phyloP scores from a whole-genome alignment of 2,329 filamentous ascomycete genomes.

The Rhytidhysteron rufulum region DNA sequence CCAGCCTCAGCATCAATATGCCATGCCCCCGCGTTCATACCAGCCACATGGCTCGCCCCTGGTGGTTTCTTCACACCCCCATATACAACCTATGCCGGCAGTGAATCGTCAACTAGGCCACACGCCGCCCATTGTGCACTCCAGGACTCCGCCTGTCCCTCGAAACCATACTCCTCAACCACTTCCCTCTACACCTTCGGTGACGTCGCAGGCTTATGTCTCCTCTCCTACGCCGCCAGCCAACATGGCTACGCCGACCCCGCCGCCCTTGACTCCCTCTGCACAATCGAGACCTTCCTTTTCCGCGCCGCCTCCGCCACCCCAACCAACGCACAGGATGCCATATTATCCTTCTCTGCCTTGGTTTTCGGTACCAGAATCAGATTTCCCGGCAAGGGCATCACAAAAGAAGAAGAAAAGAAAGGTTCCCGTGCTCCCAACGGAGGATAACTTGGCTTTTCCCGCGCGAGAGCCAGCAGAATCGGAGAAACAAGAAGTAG shows the following conservation, averaged over 20 bases:
- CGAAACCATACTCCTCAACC: constrained; percentile 29
- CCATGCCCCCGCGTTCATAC: constrained; percentile 36
- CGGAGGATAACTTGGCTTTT: constrained; percentile 45
- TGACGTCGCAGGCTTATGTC: constrained; percentile 28
- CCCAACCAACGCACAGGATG: constrained; percentile 27
- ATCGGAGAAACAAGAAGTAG: constrained; percentile 18
- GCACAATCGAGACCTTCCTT: constrained; percentile 20
- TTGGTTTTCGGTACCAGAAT: constrained; percentile 56
- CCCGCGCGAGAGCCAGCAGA: constrained; percentile 44
- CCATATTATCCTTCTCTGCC: constrained; percentile 54
- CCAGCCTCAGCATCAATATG: constrained; percentile 37
- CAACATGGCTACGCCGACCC: constrained; percentile 24
- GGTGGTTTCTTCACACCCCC: constrained; percentile 44
- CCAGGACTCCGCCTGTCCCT: constrained; percentile 30
- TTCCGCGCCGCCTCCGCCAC: constrained; percentile 10
- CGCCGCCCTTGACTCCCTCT: constrained; percentile 21
- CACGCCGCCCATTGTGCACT: constrained; percentile 35
- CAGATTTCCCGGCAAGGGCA: constrained; percentile 51
- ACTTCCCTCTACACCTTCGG: constrained; percentile 31
- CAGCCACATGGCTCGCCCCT: constrained; percentile 41
- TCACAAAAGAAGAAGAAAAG: constrained; percentile 44
- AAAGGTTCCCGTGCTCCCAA: constrained; percentile 34
- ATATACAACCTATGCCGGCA: constrained; percentile 47
- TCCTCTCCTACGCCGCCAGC: constrained; percentile 31
- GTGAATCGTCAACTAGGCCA: constrained; percentile 36